These are phyloP conservation scores for Populus pruinosa DNA, from an alignment of 345 rosid species.

Conservation along the genomic window DNA sequence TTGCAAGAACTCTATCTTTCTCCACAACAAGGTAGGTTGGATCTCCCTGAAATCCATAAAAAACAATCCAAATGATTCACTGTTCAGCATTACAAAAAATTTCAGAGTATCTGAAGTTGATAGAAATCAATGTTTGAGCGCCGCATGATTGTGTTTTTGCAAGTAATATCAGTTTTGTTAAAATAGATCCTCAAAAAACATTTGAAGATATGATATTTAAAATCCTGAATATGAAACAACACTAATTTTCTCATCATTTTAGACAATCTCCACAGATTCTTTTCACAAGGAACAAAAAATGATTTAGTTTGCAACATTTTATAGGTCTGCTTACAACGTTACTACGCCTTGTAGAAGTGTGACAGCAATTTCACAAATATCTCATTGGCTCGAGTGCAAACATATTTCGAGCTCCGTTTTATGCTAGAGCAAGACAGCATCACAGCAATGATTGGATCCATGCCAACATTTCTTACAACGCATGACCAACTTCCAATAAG, in stretches of 20 bases:
- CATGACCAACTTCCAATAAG: neutral
- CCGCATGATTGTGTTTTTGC: too few relatives aligned
- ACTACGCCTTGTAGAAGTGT: neutral
- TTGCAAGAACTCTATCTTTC: slow-evolving; percentile 76
- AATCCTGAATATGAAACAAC: too few relatives aligned
- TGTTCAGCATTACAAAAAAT: neutral
- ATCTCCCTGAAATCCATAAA: slow-evolving; percentile 58
- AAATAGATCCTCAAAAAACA: too few relatives aligned
- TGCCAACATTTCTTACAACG: neutral
- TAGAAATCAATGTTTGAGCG: neutral
- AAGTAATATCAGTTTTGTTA: too few relatives aligned
- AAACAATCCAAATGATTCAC: neutral
- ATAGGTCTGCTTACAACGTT: neutral
- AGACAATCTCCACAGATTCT: neutral
- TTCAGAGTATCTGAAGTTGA: neutral
- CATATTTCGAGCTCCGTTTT: neutral
- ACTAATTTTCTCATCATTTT: too few relatives aligned
- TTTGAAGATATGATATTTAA: too few relatives aligned
- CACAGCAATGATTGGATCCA: neutral
- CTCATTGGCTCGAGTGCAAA: neutral
- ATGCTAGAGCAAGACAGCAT: neutral
- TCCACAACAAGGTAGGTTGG: slow-evolving; percentile 96
- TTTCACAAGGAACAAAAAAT: neutral
- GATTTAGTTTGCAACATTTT: neutral
- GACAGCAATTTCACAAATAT: neutral